Base-by-base conservation (phyloP, 2,329 filamentous ascomycete species). In the Penicillium occitanis region DNA sequence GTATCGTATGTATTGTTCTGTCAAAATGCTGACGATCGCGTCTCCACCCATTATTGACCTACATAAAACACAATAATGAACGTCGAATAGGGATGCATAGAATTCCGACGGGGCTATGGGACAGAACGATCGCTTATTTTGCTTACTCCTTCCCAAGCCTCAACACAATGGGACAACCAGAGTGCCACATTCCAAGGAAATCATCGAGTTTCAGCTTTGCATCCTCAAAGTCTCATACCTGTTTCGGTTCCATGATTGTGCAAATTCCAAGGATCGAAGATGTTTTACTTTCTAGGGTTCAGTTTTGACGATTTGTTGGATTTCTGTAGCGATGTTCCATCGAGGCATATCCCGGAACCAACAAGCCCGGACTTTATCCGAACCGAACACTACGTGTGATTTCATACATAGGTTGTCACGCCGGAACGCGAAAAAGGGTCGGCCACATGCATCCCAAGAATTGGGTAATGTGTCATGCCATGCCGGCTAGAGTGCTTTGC, bases 401-500 rank as follows among this genome's bases (percentile, higher is more conserved):
- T 42, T 7, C 19, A 44, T 59, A n/a, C 19, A 44, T 44, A n/a
- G 57, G 57, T 44, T 4, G 57, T 44, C 57, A 44, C 51, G 30
- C 2, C 30, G 51, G 51, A 57, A 11, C 51, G 51, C 14, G 51
- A 57, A 57, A 35, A 53, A 53, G 30, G 28, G 30, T 35, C 30
- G 37, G n/a, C 51, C 51, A 57, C 51, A 57, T 57, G 51, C 51
- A 57, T 10, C 51, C 51, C 30, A 57, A 57, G 30, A 37, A 37
- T 57, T 57, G 51, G 51, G 30, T 22, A 37, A 30, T 51, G 48
- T 30, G 48, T 25, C 48, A 51, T 17, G 22, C 51, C 48, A 14
- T 14, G 28, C 50, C 19, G 14, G 10, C 14, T 35, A 57, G 30
- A n/a, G 51, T 57, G 50, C 30, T 19, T 4, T 35, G 51, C 51